These are phyloP conservation scores for Cicer chorassanicum DNA, from an alignment of 306 rosid species.

Conservation along the genomic window DNA sequence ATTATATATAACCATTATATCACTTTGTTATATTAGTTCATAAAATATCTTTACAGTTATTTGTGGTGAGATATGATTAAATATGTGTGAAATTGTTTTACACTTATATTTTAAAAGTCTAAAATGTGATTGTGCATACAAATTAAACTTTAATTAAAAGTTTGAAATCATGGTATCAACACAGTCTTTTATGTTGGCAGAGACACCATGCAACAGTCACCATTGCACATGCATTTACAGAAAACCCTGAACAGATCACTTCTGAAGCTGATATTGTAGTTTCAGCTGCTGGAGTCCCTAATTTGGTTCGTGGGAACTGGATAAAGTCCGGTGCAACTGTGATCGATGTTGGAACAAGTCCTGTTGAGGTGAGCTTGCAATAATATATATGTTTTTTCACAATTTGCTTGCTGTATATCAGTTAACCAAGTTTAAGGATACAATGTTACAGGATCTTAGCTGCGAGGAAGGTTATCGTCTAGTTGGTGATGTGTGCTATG, in stretches of 20 bases:
- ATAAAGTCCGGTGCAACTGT: conserved; percentile 86
- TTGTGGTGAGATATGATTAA: background rate
- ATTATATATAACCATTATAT: background rate
- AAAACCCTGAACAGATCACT: conserved; percentile 70
- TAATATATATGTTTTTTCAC: background rate
- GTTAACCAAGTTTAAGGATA: conserved; percentile 6
- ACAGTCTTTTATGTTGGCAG: conserved; percentile 51
- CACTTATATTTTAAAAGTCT: too few species aligned
- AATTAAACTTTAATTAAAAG: background rate
- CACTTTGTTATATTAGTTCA: background rate
- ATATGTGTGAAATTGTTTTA: background rate
- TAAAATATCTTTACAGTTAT: background rate
- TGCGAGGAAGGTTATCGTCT: conserved; percentile 76
- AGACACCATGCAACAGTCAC: conserved; percentile 95
- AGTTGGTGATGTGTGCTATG: conserved; percentile 76
- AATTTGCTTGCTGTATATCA: background rate
- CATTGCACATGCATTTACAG: conserved; percentile 72
- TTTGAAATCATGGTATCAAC: conserved; percentile 13
- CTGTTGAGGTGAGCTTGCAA: conserved; percentile 91
- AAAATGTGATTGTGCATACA: background rate
- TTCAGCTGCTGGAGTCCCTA: conserved; percentile 92
- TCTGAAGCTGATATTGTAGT: conserved; percentile 84
- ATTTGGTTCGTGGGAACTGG: conserved; percentile 89
- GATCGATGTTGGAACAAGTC: conserved; percentile 85
- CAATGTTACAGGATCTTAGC: conserved; percentile 61